These are phyloP conservation scores for Claviceps sp. DNA, from an alignment of 2,329 filamentous ascomycete genomes.

Conservation along the genomic window DNA sequence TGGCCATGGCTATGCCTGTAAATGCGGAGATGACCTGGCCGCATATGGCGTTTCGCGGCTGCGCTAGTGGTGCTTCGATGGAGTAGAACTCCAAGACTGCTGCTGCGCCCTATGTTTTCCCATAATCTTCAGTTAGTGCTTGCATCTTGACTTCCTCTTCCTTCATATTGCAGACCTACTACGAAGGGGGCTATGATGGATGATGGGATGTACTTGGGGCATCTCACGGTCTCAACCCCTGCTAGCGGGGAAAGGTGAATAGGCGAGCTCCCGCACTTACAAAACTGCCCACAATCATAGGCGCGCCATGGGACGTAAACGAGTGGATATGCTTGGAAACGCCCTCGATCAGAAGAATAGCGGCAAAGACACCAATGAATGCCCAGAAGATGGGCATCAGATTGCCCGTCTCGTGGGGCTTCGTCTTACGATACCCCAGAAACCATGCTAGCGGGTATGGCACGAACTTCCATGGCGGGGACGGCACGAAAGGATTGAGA, in stretches of 20 bases:
- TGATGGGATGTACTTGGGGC: too few species aligned
- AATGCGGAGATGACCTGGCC: constrained; percentile 52
- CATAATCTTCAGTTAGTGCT: not conserved
- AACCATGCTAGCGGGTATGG: constrained; percentile 56
- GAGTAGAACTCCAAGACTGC: constrained; percentile 64
- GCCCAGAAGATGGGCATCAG: constrained; percentile 48
- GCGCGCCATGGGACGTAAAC: constrained; percentile 38
- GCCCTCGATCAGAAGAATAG: constrained; percentile 45
- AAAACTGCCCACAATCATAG: constrained; percentile 56
- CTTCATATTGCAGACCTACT: too few species aligned
- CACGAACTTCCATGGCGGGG: constrained; percentile 48
- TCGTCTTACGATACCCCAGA: constrained; percentile 44
- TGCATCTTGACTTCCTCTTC: not conserved
- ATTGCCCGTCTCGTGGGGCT: constrained; percentile 35
- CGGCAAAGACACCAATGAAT: constrained; percentile 49
- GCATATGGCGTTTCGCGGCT: constrained; percentile 55
- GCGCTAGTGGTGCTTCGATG: constrained; percentile 58
- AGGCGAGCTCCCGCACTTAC: constrained; percentile 30
- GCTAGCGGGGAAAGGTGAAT: too few species aligned
- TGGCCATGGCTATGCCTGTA: constrained; percentile 48
- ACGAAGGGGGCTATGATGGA: too few species aligned
- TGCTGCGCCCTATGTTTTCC: constrained; percentile 45
- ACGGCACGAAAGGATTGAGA: constrained; percentile 56
- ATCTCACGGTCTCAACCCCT: too few species aligned
- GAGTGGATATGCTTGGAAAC: constrained; percentile 40